Conservation (phyloP, 495 filamentous ascomycete species). For the Tetracladium setigerum region DNA sequence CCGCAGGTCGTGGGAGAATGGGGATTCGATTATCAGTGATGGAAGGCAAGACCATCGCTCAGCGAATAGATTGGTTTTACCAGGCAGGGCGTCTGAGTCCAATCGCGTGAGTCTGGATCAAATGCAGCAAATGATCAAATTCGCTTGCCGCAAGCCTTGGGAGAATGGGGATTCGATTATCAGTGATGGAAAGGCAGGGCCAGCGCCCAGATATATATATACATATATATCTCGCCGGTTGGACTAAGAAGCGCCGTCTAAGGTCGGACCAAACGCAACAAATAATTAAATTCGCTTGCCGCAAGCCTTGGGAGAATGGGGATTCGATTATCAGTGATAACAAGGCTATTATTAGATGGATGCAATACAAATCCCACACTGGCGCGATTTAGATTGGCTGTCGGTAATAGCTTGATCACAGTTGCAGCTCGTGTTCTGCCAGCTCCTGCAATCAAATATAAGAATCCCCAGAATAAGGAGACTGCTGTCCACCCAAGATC, state of each 20-base stretch:
- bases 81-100: too few relatives aligned
- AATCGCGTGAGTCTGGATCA: too few relatives aligned
- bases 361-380: constrained; percentile 24
- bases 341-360: constrained; percentile 34
- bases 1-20: constrained; percentile 56
- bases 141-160: constrained; percentile 58
- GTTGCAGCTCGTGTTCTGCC: constrained; percentile 55
- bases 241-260: constrained; percentile 50
- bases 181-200: constrained; percentile 40
- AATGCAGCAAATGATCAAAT: constrained; percentile 46
- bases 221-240: too few relatives aligned
- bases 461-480: constrained; percentile 12
- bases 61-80: too few relatives aligned
- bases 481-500: constrained; percentile 15
- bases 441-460: constrained; percentile 48
- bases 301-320: constrained; percentile 57
- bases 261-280: constrained; percentile 42
- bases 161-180: constrained; percentile 62
- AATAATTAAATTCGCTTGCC: constrained; percentile 67
- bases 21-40: constrained; percentile 49
- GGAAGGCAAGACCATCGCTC: too few relatives aligned
- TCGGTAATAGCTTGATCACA: constrained; percentile 49
- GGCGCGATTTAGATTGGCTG: constrained; percentile 47
- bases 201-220: too few relatives aligned
- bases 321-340: constrained; percentile 53